Percentiles rank a stretch among this genome's conserved stretches.
These are phyloP conservation scores for Sequoia sempervirens DNA, from an alignment of 75 land plant species.

Conservation along the genomic window DNA sequence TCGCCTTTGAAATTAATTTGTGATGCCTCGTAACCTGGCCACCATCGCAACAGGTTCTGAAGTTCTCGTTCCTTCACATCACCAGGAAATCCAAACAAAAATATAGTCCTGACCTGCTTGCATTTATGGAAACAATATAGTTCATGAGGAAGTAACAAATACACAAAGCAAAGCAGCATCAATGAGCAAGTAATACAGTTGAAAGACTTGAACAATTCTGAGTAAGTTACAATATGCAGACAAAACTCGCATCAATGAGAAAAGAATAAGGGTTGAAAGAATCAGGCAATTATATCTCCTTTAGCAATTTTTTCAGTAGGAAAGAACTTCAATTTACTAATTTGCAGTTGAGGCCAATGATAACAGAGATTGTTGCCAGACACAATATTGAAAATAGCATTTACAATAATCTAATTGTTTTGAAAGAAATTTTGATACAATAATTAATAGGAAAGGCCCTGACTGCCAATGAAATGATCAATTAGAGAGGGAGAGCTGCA, in stretches of 20 bases:
- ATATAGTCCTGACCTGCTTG: conserved; percentile 83
- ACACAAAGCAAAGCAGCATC: background rate
- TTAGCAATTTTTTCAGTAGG: background rate
- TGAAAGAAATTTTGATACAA: background rate
- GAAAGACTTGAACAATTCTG: background rate
- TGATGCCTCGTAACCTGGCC: conserved; percentile 99
- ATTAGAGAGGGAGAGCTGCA: too few species aligned
- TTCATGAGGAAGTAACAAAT: conserved; percentile 1
- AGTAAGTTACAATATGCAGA: background rate
- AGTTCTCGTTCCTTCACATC: conserved; percentile 99
- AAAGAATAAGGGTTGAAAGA: background rate
- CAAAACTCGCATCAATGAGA: background rate
- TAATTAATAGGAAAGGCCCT: background rate
- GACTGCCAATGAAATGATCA: background rate
- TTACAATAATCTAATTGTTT: background rate
- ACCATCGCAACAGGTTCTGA: conserved; percentile 90
- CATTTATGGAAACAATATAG: background rate
- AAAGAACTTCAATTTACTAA: background rate
- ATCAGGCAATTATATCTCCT: background rate
- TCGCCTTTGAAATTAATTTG: conserved; percentile 96
- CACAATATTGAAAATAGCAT: background rate
- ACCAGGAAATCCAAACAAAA: conserved; percentile 84
- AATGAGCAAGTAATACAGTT: background rate
- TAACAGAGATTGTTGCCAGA: background rate
- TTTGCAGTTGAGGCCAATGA: background rate